These are phyloP conservation scores for Areca catechu DNA, from an alignment of 176 grass and related monocot genomes.

Conservation along the genomic window DNA sequence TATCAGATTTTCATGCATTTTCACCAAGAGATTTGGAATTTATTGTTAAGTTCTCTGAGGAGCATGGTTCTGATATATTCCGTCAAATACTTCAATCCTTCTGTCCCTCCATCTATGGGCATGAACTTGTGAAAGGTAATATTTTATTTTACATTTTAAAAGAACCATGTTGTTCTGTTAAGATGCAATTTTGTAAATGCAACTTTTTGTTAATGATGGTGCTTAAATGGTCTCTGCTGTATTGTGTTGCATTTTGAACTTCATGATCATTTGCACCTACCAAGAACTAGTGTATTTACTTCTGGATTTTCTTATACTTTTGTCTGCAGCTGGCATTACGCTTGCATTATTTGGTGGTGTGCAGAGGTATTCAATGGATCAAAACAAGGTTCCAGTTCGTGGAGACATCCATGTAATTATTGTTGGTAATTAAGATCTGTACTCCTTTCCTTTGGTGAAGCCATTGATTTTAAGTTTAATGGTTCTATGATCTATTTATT, in stretches of 20 bases:
- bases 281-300: neutral
- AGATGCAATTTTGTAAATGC: too few relatives aligned
- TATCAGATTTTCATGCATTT: slow-evolving; percentile 38
- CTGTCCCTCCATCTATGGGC: slow-evolving; percentile 92
- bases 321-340: slow-evolving; percentile 66
- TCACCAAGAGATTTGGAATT: slow-evolving; percentile 47
- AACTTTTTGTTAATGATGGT: too few relatives aligned
- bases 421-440: slow-evolving; percentile 46
- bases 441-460: too few relatives aligned
- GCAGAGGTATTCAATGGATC: slow-evolving; percentile 76
- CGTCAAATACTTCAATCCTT: slow-evolving; percentile 83
- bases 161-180: neutral
- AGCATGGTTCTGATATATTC: slow-evolving; percentile 70
- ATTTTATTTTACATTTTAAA: neutral
- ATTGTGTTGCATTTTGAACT: too few relatives aligned
- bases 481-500: too few relatives aligned
- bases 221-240: too few relatives aligned
- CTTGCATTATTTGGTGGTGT: slow-evolving; percentile 84
- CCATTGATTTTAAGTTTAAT: too few relatives aligned
- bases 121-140: slow-evolving; percentile 96
- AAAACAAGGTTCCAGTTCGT: slow-evolving; percentile 87
- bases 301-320: neutral
- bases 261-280: too few relatives aligned
- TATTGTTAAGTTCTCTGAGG: slow-evolving; percentile 41
- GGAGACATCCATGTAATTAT: slow-evolving; percentile 83